Evolutionary conservation across 768 basidiomycete species (phyloP), one percentile per base, ranked within the genome.

Genomic region (Pleurotus citrinopileatus): DNA sequence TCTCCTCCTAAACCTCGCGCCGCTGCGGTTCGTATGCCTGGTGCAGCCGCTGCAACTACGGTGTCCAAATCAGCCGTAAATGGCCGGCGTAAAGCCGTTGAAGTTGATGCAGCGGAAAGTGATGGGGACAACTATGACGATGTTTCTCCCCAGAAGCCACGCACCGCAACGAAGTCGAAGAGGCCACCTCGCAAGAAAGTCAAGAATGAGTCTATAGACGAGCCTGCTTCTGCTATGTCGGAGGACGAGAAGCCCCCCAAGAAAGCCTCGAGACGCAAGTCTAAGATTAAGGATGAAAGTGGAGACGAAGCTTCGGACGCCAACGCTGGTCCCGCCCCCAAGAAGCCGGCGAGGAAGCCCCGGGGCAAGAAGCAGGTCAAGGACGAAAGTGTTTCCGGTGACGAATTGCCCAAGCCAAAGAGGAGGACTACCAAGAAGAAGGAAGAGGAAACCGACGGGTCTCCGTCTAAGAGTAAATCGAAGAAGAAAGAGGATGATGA

Each of bases 401-500:
- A 70, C 43, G 76, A 73, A 54, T 61, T 75, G 10, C 67, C 76
- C n/a, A 76, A 78, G 64, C 59, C 73, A 19, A 80, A 74, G 66
- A 80, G 76, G 68, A 66, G 70, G 56, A 63, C 63, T 15, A 66
- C 60, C 17, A 82, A 77, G 59, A 57, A 53, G 27, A 78, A 79
- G 67, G 80, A 59, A 29, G 62, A 65, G 52, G 46, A 56, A 53
- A 25, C 67, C n/a, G 56, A 53, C n/a, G 56, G 57, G 1, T 65
- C 74, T 42, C 66, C 71, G 5, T 73, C 63, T 40, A 79, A 73
- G 70, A 82, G 77, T 67, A 83, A 75, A 67, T 74, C 74, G 61
- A 77, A n/a, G n/a, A n/a, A 79, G 63, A 75, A 82, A 64, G 80
- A 88, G 54, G 82, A 83, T 62, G 90, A 93, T 36, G 79, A 83